A percentile compares a stretch with the other conserved stretches of the same genome.
Conservation (phyloP, 2,329 filamentous ascomycete genomes). For the Aspergillus sp. region DNA sequence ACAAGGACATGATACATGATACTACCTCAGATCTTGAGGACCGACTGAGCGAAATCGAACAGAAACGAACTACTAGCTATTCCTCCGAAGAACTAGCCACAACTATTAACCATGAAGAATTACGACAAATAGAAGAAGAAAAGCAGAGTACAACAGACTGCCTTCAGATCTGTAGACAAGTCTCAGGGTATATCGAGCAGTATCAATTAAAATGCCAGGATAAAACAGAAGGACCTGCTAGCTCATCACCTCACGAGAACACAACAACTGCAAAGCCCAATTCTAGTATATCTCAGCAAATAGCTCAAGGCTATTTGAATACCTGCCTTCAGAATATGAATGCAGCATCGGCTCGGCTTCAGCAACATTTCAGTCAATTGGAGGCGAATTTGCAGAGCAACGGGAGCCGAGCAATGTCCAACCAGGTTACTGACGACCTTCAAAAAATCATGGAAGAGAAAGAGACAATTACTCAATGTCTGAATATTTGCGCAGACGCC, state of each 20-base stretch:
- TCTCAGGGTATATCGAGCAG: conserved; percentile 32
- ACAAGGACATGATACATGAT: conserved; percentile 34
- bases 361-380: conserved; percentile 1
- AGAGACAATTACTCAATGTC: conserved; percentile 18
- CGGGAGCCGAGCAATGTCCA: not conserved
- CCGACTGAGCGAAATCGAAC: conserved; percentile 30
- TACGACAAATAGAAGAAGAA: conserved; percentile 30
- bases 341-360: conserved; percentile 14
- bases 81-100: not conserved
- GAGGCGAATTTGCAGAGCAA: not conserved
- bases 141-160: conserved; percentile 36
- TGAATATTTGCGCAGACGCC: conserved; percentile 21
- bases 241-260: not conserved
- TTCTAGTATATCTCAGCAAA: not conserved
- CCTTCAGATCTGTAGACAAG: conserved; percentile 33
- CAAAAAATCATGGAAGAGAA: conserved; percentile 27
- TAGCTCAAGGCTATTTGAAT: not conserved
- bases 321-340: not conserved
- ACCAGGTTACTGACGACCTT: conserved; percentile 13
- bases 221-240: not conserved
- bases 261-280: not conserved
- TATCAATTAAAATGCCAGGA: conserved; percentile 14
- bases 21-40: conserved; percentile 37
- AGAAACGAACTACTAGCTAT: conserved; percentile 20
- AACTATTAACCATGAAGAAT: not conserved